Conservation (phyloP, 108 stramenopile genomes). For the Cyclostephanos invisitatus region DNA sequence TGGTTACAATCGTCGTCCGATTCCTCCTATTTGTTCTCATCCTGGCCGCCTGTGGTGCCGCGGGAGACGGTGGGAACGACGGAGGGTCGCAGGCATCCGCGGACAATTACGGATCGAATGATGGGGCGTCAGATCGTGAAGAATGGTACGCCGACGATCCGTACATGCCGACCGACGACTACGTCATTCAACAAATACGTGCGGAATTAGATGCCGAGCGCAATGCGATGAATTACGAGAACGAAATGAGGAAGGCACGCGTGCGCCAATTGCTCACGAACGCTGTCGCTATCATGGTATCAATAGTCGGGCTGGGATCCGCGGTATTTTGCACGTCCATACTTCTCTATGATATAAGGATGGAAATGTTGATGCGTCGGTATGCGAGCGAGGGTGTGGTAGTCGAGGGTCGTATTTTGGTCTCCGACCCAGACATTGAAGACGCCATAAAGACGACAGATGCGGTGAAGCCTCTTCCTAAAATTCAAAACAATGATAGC, state of each 20-base stretch:
- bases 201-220: background rate
- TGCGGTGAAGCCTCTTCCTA: background rate
- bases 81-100: background rate
- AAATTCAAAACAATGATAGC: constrained; percentile 10
- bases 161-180: constrained; percentile 9
- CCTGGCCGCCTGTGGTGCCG: background rate
- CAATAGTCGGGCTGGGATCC: constrained; percentile 1
- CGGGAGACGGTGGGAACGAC: background rate
- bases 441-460: background rate
- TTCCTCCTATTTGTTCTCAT: background rate
- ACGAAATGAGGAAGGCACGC: background rate
- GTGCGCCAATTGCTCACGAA: background rate
- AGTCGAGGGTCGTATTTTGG: constrained; percentile 4
- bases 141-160: constrained; percentile 11
- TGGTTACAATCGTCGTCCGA: background rate
- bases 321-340: background rate
- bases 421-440: constrained; percentile 7
- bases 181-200: background rate
- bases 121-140: constrained; percentile 1
- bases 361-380: constrained; percentile 7
- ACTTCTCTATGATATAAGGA: constrained; percentile 10
- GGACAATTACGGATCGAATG: constrained; percentile 1
- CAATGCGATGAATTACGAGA: background rate
- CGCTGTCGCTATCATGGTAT: background rate
- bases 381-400: constrained; percentile 4